Base-by-base conservation (phyloP, 1,284 basidiomycete genomes). In the Flammula alnicola region DNA sequence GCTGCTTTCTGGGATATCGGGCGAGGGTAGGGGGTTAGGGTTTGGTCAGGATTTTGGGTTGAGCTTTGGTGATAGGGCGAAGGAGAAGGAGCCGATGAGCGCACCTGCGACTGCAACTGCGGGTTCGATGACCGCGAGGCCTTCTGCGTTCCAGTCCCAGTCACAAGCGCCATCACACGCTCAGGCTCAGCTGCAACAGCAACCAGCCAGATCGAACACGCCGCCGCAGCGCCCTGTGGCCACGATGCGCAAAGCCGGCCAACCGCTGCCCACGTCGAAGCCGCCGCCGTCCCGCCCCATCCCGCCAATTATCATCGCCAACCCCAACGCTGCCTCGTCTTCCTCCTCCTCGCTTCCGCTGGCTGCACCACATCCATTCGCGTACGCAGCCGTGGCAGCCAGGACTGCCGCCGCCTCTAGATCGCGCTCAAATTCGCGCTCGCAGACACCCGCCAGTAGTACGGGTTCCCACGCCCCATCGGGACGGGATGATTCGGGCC, bases 1-100 rank as follows among this genome's bases (percentile, higher is more conserved):
- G 7, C 41, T 72, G 31, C 54, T 72, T 1, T 68, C 67, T 17
- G 70, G 67, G 1, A 68, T 71, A 14, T 58, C 53, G 39, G 14
- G 44, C 23, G 22, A 45, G 25, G 55, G 32, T 12, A 49, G 48
- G 8, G 43, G 43, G 10, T 42, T 38, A 17, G 51, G 47, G 4
- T 37, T 36, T 20, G 51, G 47, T 4, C 29, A 44, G 22, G 51
- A 44, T 33, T 8, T 41, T 17, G 46, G 47, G 3, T 47, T 51
- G 6, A 49, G 58, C 7, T 26, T 49, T 3, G 43, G 16, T 3
- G 47, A 54, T 8, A 39, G 10, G 19, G 49, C 38, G 3, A 48
- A 38, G 40, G 54, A 49, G 8, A 52, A 47, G 44, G 47, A 41
- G 27, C 39, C 40, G 23, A 20, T 23, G 8, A 42, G 48, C 27